Base-by-base conservation (phyloP, 129 eudicot genomes). In the Tagetes erecta region DNA sequence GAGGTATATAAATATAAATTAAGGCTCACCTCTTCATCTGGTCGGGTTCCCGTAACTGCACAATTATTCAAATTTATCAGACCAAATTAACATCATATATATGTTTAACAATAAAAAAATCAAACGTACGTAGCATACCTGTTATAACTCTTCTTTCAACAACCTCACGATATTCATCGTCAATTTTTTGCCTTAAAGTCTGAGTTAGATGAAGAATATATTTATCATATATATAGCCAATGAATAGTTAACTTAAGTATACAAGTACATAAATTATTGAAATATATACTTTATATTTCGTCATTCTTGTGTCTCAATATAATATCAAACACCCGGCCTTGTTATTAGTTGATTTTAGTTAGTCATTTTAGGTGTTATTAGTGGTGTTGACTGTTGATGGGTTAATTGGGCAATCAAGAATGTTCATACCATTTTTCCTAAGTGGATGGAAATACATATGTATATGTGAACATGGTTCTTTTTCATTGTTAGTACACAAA, bases 131-230 rank as follows among this genome's bases (percentile, higher is more conserved):
- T 20, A 20, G 27, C 63, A 42, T 55, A 94, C 98, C 98, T 88
- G 98, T 94, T 44, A 88, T 81, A 44, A 94, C 99, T 75, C 99
- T 83, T 74, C 99, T 84, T 86, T 94, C 99, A 31, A 94, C 99
- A 8, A 91, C 97, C 83, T 94, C 99, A 33, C 97, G 97, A 59
- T 94, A 94, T 82, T 94, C 99, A 45, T 94, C 91, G 59, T 94
- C 97, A 12, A 94, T 87, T 83, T 82, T 90, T 71, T 85, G 96
- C 46, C 99, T 83, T 83, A 94, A 79, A 31, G 88, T 82, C 96
- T 94, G 91, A 59, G 59, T 10, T 10, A 3, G 14, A 45, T 49
- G 13, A 77, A 68, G 35, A 30, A 51, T 30, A 46, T 36, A 41
- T 42, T 62, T 36, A 49, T 42, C 62, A 11, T 0, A 37, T 5